Conservation (phyloP, 1,139 yeast genomes). For the Geotrichum australiense region DNA sequence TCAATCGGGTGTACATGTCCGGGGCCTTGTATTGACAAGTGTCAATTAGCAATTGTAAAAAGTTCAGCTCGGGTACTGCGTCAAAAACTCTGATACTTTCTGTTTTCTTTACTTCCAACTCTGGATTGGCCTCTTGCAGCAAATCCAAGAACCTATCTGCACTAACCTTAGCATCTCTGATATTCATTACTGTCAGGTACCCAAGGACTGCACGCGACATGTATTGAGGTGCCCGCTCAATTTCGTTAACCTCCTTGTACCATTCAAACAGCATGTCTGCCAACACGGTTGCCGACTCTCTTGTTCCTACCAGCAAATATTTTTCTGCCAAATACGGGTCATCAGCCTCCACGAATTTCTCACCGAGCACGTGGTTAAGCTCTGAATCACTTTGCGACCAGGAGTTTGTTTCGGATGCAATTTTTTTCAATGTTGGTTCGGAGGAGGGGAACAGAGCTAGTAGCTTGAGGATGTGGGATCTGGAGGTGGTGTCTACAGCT, state of each 20-base stretch:
- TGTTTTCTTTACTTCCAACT: background rate
- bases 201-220: conserved; percentile 61
- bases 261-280: conserved; percentile 52
- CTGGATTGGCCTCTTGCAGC: conserved; percentile 21
- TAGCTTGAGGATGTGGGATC: conserved; percentile 38
- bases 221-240: conserved; percentile 44
- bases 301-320: conserved; percentile 63
- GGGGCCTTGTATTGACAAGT: conserved; percentile 51
- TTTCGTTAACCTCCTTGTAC: conserved; percentile 38
- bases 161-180: conserved; percentile 49
- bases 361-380: conserved; percentile 68
- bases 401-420: conserved; percentile 52
- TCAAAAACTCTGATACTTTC: conserved; percentile 28
- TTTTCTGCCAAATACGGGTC: conserved; percentile 45
- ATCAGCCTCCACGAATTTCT: conserved; percentile 42
- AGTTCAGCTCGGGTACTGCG: conserved; percentile 46
- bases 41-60: conserved; percentile 60
- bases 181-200: conserved; percentile 57
- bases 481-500: conserved; percentile 33
- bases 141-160: conserved; percentile 38
- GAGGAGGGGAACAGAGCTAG: conserved; percentile 47
- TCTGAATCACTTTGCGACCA: conserved; percentile 69
- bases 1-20: conserved; percentile 47
- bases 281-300: conserved; percentile 49
- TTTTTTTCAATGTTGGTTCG: conserved; percentile 62